phyloP scores from a whole-genome alignment of 805 yeast genomes.

The Yarrowia deformans region DNA sequence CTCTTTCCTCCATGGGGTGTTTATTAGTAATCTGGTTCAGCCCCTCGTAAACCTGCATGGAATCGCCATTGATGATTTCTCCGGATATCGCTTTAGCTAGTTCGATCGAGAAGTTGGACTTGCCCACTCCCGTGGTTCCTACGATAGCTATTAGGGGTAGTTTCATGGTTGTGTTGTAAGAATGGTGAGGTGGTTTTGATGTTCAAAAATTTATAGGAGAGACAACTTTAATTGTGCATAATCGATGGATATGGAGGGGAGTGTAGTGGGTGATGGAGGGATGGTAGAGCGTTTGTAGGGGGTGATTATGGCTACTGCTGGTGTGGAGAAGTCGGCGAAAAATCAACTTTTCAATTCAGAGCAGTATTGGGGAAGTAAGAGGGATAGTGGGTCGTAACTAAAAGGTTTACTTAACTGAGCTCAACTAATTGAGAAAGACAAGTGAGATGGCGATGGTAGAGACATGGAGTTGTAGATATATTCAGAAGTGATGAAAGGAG shows the following conservation, averaged over 20 bases:
- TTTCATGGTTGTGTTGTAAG: background rate
- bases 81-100: conserved; percentile 80
- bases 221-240: background rate
- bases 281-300: background rate
- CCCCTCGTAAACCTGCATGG: conserved; percentile 90
- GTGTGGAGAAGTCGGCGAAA: no score
- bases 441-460: no score
- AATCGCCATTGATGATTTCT: conserved; percentile 93
- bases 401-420: no score
- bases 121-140: conserved; percentile 98
- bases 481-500: no score
- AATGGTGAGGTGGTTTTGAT: no score
- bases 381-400: no score
- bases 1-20: conserved; percentile 81
- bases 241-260: background rate
- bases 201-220: background rate
- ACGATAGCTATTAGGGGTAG: conserved; percentile 72
- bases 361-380: no score
- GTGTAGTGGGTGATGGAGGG: background rate
- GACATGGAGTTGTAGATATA: no score
- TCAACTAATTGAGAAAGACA: no score
- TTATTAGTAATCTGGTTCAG: conserved; percentile 85
- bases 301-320: no score
- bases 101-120: conserved; percentile 82
- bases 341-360: no score